Conservation (phyloP, 169 alveolate species). For the Amoebophrya sp. region DNA sequence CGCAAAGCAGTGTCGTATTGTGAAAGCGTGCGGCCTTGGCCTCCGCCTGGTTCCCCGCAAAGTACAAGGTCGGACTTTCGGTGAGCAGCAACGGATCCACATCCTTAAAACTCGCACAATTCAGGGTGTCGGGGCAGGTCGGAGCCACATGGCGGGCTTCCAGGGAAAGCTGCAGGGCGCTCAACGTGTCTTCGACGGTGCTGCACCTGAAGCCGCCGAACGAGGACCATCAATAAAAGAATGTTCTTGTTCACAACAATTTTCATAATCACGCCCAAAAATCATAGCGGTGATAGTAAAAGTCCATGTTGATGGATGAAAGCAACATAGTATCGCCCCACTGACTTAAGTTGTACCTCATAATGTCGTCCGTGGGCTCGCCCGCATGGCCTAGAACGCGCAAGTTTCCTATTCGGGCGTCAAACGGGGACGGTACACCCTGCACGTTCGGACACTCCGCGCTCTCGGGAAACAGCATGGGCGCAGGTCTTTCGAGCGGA, state of each 20-base stretch:
- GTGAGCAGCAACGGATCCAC: neutral
- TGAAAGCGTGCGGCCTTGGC: neutral
- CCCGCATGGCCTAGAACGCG: conserved; percentile 18
- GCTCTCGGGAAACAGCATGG: conserved; percentile 2
- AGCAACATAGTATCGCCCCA: too few species aligned
- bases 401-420: neutral
- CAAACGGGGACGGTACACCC: neutral
- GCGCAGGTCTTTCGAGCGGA: neutral
- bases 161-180: neutral
- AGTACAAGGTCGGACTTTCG: neutral
- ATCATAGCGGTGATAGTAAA: too few species aligned
- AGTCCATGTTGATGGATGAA: too few species aligned
- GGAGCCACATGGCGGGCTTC: neutral
- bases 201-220: too few species aligned
- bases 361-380: neutral
- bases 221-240: too few species aligned
- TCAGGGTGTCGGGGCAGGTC: conserved; percentile 14
- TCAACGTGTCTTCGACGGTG: neutral
- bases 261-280: too few species aligned
- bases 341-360: too few species aligned
- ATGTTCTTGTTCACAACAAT: too few species aligned
- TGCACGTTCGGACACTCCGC: neutral
- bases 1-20: neutral
- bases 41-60: neutral
- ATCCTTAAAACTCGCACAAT: neutral